Evolutionary conservation across 441 rosid species (phyloP).

Genomic region (Melianthus villosus): DNA sequence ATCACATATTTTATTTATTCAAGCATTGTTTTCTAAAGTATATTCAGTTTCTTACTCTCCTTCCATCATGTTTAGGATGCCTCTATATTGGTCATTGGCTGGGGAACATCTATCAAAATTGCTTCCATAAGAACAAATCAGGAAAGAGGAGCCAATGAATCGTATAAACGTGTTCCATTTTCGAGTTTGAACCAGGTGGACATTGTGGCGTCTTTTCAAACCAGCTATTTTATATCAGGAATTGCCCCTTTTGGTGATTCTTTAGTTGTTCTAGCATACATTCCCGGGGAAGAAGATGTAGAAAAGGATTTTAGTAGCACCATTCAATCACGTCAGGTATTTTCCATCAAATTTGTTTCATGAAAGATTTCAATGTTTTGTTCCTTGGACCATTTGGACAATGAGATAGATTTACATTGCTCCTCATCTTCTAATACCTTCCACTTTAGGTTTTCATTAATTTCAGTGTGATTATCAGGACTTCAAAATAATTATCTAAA

Average conservation of each 20-base stretch:
- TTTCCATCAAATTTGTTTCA: slow-evolving; percentile 4
- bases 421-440: no score
- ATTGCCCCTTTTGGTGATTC: slow-evolving; percentile 99
- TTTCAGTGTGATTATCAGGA: no score
- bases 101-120: slow-evolving; percentile 85
- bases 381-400: no score
- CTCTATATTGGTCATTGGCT: slow-evolving; percentile 82
- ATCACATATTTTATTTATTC: neutral
- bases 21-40: neutral
- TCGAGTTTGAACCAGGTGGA: slow-evolving; percentile 75
- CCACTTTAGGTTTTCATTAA: no score
- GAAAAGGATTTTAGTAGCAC: slow-evolving; percentile 64
- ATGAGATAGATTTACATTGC: no score
- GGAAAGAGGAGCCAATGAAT: slow-evolving; percentile 46
- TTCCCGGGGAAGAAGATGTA: slow-evolving; percentile 68
- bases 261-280: slow-evolving; percentile 91
- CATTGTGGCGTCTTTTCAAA: slow-evolving; percentile 91
- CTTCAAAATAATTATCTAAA: neutral
- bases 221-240: slow-evolving; percentile 96
- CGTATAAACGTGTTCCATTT: slow-evolving; percentile 31
- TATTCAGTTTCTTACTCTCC: slow-evolving; percentile 7
- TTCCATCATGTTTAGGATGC: slow-evolving; percentile 44
- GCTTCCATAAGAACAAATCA: slow-evolving; percentile 65
- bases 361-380: neutral
- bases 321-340: slow-evolving; percentile 76